Evolutionary conservation across 345 rosid genomes (phyloP).

Genomic region (Cardamine occulta): DNA sequence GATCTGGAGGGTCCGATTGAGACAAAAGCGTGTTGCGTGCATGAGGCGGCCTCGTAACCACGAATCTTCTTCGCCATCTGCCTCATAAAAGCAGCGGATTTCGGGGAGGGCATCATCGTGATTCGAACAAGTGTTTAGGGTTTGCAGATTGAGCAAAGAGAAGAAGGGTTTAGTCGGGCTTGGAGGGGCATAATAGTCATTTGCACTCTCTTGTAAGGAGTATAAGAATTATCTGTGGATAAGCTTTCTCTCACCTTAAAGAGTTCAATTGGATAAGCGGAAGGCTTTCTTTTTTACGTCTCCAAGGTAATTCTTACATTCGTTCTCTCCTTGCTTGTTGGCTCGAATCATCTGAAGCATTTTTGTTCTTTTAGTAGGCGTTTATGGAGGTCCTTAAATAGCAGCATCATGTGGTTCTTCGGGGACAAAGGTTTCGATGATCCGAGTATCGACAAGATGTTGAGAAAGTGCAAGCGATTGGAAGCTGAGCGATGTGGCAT

Average conservation of each 20-base stretch:
- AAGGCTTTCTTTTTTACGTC: neutral
- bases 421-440: constrained; percentile 68
- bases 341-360: constrained; percentile 36
- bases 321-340: constrained; percentile 20
- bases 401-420: constrained; percentile 68
- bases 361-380: neutral
- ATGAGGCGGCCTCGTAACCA: constrained; percentile 24
- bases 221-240: constrained; percentile 15
- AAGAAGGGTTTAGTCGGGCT: too few relatives aligned
- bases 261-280: constrained; percentile 24
- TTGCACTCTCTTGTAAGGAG: neutral
- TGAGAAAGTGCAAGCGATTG: constrained; percentile 69
- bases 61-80: constrained; percentile 37
- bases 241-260: constrained; percentile 8
- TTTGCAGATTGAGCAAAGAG: constrained; percentile 14
- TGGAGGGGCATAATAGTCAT: constrained; percentile 18
- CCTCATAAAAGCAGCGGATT: constrained; percentile 34
- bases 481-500: constrained; percentile 58
- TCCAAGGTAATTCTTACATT: constrained; percentile 8
- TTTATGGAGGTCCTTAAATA: constrained; percentile 55
- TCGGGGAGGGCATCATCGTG: constrained; percentile 36
- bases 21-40: constrained; percentile 28
- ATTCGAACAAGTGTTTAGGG: constrained; percentile 27
- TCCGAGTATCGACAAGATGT: constrained; percentile 57
- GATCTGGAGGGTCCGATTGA: constrained; percentile 54